Conservation (phyloP, 306 rosid species). For the Casuarina cunninghamiana region DNA sequence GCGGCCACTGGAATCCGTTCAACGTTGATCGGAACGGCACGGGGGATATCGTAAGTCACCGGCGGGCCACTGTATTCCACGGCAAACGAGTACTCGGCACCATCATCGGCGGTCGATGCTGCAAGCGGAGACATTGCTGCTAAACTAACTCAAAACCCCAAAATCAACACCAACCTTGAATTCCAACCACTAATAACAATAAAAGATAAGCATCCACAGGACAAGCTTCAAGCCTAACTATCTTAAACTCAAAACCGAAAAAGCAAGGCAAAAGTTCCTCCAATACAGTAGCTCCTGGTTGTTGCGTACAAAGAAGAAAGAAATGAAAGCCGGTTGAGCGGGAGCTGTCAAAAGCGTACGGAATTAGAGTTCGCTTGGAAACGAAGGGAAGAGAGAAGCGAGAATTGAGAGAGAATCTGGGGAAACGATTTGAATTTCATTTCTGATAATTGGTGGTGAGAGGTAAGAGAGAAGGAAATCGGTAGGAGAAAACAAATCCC, state of each 20-base stretch:
- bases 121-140: constrained; percentile 57
- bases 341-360: background rate
- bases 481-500: constrained; percentile 20
- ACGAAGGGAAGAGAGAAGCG: background rate
- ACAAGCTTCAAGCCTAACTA: constrained; percentile 26
- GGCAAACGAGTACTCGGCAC: constrained; percentile 61
- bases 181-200: constrained; percentile 18
- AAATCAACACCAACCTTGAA: constrained; percentile 22
- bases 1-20: constrained; percentile 67
- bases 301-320: background rate
- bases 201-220: constrained; percentile 38
- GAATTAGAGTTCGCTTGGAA: constrained; percentile 3
- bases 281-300: too few relatives aligned
- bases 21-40: constrained; percentile 68
- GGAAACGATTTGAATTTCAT: constrained; percentile 1
- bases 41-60: constrained; percentile 65
- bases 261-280: constrained; percentile 32
- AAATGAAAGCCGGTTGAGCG: background rate
- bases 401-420: background rate
- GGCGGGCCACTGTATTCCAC: constrained; percentile 77
- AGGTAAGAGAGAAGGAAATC: constrained; percentile 8
- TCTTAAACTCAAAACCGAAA: constrained; percentile 29
- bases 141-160: constrained; percentile 25
- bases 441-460: background rate
- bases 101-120: constrained; percentile 38